Evolutionary conservation across 306 rosid genomes (phyloP).

Genomic region (Medicago truncatula): DNA sequence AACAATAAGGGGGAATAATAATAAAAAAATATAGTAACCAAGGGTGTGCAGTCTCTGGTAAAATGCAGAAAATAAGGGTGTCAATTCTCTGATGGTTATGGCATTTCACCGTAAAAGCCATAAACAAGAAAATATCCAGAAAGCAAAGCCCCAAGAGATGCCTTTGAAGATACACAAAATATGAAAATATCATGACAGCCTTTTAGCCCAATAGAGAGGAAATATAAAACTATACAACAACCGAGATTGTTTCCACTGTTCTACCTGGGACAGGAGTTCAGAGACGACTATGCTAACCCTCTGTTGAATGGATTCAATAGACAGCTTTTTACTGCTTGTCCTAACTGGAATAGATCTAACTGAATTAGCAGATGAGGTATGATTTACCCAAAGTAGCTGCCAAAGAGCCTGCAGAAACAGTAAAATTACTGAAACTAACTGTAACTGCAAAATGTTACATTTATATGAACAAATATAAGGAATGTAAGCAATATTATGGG

Average conservation of each 20-base stretch:
- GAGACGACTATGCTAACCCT: slow-evolving; percentile 87
- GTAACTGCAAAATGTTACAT: slow-evolving; percentile 26
- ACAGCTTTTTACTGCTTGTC: slow-evolving; percentile 60
- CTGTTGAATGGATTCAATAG: slow-evolving; percentile 76
- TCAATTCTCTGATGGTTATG: slow-evolving; percentile 5
- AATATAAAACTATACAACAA: slow-evolving; percentile 26
- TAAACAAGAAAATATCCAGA: slow-evolving; percentile 29
- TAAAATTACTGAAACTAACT: slow-evolving; percentile 32
- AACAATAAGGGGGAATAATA: background rate
- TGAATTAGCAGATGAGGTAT: slow-evolving; percentile 57
- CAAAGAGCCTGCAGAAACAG: slow-evolving; percentile 81
- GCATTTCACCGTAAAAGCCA: slow-evolving; percentile 29
- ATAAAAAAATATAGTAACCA: slow-evolving; percentile 1
- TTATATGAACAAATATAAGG: slow-evolving; percentile 18
- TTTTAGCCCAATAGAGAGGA: slow-evolving; percentile 31
- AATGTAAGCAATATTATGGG: slow-evolving; percentile 15
- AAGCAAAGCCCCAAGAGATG: slow-evolving; percentile 26
- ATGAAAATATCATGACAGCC: slow-evolving; percentile 18
- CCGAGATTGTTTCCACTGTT: slow-evolving; percentile 48
- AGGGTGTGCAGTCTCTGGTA: slow-evolving; percentile 10
- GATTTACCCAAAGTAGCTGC: slow-evolving; percentile 97
- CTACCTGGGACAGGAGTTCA: slow-evolving; percentile 94
- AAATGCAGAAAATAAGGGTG: slow-evolving; percentile 3
- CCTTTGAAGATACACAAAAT: slow-evolving; percentile 31
- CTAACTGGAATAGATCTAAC: slow-evolving; percentile 49